Evolutionary conservation across 2,329 filamentous ascomycete species (phyloP).

Genomic region (Blumeria graminis): DNA sequence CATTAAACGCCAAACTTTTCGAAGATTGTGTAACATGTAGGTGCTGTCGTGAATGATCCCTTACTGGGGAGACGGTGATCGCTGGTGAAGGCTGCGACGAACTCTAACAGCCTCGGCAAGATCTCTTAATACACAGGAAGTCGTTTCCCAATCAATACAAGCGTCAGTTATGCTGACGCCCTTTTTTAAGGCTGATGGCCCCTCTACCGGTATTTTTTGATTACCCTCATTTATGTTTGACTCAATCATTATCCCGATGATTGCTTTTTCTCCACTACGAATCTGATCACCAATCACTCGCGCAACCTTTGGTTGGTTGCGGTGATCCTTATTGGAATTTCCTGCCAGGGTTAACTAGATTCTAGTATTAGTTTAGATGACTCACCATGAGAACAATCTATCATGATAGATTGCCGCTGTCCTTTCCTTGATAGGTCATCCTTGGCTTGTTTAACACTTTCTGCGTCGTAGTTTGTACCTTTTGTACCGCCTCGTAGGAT

Average conservation of each 20-base stretch:
- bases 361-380: conserved; percentile 24
- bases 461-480: conserved; percentile 80
- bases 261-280: conserved; percentile 49
- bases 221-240: conserved; percentile 85
- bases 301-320: conserved; percentile 89
- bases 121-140: conserved; percentile 49
- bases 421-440: conserved; percentile 51
- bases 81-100: not conserved
- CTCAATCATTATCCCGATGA: conserved; percentile 98
- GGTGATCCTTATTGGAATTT: conserved; percentile 50
- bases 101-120: conserved; percentile 55
- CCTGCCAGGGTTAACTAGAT: not conserved
- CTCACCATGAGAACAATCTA: conserved; percentile 96
- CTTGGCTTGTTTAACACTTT: conserved; percentile 67
- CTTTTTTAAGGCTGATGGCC: conserved; percentile 65
- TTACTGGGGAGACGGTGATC: too few relatives aligned
- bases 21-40: too few relatives aligned
- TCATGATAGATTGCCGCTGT: conserved; percentile 61
- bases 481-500: conserved; percentile 81
- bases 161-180: conserved; percentile 95
- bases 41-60: too few relatives aligned
- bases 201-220: conserved; percentile 79
- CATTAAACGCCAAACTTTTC: too few relatives aligned
- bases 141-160: conserved; percentile 87
- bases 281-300: conserved; percentile 65